These are phyloP conservation scores for Hypholoma sublateritium DNA, from an alignment of 768 basidiomycete genomes.

Conservation along the genomic window DNA sequence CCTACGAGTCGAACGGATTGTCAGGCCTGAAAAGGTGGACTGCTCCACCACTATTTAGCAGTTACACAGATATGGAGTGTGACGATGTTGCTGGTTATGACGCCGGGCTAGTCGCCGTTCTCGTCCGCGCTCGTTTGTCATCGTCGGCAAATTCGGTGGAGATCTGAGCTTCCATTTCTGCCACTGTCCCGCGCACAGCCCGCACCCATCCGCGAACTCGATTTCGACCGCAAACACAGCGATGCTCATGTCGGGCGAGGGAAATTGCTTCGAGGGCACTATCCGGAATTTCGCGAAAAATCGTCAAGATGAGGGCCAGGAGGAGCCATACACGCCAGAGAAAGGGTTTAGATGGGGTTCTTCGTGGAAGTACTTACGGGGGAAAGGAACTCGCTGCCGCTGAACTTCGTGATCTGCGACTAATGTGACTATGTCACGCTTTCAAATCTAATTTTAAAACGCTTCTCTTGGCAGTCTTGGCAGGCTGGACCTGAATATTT, in stretches of 20 bases:
- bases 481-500: no score
- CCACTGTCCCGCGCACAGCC: slow-evolving; percentile 6
- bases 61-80: not conserved
- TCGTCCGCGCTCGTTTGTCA: slow-evolving; percentile 4
- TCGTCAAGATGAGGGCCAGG: not conserved
- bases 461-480: no score
- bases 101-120: slow-evolving; percentile 11
- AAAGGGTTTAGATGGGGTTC: slow-evolving; percentile 1
- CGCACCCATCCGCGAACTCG: slow-evolving; percentile 2
- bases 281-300: slow-evolving; percentile 8
- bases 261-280: not conserved
- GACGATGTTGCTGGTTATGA: slow-evolving; percentile 2
- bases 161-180: slow-evolving; percentile 15
- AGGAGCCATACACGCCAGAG: not conserved
- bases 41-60: slow-evolving; percentile 8
- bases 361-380: slow-evolving; percentile 17
- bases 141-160: slow-evolving; percentile 15
- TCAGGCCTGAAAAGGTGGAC: slow-evolving; percentile 22
- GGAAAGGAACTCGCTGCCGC: slow-evolving; percentile 9
- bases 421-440: slow-evolving; percentile 3
- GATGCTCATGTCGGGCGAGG: not conserved
- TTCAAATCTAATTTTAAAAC: not conserved
- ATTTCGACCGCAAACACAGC: not conserved
- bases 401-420: slow-evolving; percentile 9
- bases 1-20: slow-evolving; percentile 29